phyloP scores from a whole-genome alignment of 148 eudicot species.

The Vaccinium vitisidaea region DNA sequence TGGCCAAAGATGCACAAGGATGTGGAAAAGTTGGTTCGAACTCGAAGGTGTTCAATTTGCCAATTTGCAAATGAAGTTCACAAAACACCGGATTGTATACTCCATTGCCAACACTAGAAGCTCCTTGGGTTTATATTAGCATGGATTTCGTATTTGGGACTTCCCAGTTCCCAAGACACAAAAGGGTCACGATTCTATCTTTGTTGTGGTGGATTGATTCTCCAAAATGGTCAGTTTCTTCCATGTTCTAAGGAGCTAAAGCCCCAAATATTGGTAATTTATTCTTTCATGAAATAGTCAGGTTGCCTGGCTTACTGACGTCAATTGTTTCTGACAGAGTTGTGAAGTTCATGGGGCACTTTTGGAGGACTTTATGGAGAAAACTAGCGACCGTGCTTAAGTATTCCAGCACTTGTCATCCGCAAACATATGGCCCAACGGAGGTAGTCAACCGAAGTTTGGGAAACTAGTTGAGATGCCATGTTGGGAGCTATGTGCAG shows the following conservation, averaged over 20 bases:
- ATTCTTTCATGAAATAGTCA: background rate
- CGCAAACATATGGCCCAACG: background rate
- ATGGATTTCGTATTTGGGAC: background rate
- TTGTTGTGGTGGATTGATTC: background rate
- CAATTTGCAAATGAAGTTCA: background rate
- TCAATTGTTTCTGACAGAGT: slow-evolving; percentile 10
- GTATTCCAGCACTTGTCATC: background rate
- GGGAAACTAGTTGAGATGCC: background rate
- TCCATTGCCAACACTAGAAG: background rate
- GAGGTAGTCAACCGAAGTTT: background rate
- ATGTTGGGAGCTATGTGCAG: background rate
- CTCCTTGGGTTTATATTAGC: background rate
- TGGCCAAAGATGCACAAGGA: slow-evolving; percentile 9
- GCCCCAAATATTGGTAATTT: background rate
- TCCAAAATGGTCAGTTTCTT: slow-evolving; percentile 13
- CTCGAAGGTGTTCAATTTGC: background rate
- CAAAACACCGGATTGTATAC: background rate
- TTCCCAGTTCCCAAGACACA: background rate
- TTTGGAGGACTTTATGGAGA: slow-evolving; percentile 9
- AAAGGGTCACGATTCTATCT: background rate
- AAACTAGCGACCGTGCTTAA: background rate
- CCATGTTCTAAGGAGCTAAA: background rate
- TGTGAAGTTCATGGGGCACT: slow-evolving; percentile 6
- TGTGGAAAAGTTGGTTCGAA: background rate
- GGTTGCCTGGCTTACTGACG: background rate